Evolutionary conservation across 2,329 filamentous ascomycete genomes (phyloP), one percentile per base, ranked within the genome.

Genomic region (Aspergillus neoniger): DNA sequence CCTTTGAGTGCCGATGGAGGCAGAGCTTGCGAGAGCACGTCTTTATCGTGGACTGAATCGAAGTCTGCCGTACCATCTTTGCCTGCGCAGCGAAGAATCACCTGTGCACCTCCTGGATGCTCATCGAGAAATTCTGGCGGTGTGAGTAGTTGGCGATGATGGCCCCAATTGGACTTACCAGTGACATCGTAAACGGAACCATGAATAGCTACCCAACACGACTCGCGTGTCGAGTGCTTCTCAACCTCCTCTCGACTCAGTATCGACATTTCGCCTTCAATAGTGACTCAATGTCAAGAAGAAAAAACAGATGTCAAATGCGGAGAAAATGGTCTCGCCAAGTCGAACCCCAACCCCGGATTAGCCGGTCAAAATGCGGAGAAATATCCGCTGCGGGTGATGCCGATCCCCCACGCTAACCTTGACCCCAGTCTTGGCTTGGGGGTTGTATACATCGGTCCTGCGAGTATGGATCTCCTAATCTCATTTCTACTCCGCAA

Each of bases 171-270:
- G 23, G 25, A 39, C 59, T 5, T 10, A 64, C 74, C 77, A 2
- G 81, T 83, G 5, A 77, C 77, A 67, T 84, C 81, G 65, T 83
- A 83, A 4, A 83, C 82, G 49, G 80, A 81, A 2, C 77, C 79
- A 58, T 83, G 79, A 3, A 85, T 76, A 0, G 80, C 79, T 9
- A 85, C 74, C 82, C 82, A 85, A 63, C 81, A 82, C 52, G 83
- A 82, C 9, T 79, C 70, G 55, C 77, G 74, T 14, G 64, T 77
- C 36, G 78, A 76, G 60, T 85, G 83, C 59, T 77, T 81, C 67
- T 80, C 78, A 25, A 85, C 78, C 62, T 85, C 81, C 28, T 80
- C 72, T 4, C 78, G 68, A 0, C 81, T 83, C 58, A 84, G 79
- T 8, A 43, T 21, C 21, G 41, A n/a, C 53, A 55, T 55, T 19